These are phyloP conservation scores for Lentinus polychrous DNA, from an alignment of 1,284 basidiomycete species.

Conservation along the genomic window DNA sequence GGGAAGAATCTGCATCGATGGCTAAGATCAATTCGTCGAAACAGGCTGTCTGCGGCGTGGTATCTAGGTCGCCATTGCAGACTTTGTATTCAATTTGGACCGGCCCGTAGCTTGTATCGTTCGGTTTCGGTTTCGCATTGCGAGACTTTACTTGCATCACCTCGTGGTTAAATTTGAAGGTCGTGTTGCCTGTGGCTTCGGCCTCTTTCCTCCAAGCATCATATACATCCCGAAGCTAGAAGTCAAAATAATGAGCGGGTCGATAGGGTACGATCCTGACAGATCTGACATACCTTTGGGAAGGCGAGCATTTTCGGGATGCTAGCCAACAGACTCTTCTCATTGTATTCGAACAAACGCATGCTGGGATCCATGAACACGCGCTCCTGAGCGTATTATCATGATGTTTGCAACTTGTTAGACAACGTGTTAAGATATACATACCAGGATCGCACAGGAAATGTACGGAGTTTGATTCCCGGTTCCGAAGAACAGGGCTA, in stretches of 20 bases:
- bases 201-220: conserved; percentile 38
- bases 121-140: conserved; percentile 11
- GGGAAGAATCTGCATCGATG: conserved; percentile 51
- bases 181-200: conserved; percentile 35
- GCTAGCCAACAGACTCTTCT: conserved; percentile 26
- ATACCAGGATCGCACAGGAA: conserved; percentile 42
- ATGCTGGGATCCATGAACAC: conserved; percentile 55
- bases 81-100: conserved; percentile 23
- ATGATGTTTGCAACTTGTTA: neutral
- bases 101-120: conserved; percentile 11
- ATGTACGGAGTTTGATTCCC: conserved; percentile 57
- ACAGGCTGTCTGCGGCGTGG: conserved; percentile 31
- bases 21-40: conserved; percentile 63
- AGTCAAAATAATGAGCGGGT: conserved; percentile 3
- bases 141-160: conserved; percentile 32
- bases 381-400: conserved; percentile 30
- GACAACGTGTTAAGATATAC: neutral
- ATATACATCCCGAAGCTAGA: conserved; percentile 38
- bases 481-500: conserved; percentile 55
- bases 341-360: conserved; percentile 33
- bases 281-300: conserved; percentile 25
- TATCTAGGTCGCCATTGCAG: conserved; percentile 12
- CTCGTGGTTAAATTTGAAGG: conserved; percentile 34
- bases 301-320: conserved; percentile 28
- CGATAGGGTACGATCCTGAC: conserved; percentile 23